phyloP scores from a whole-genome alignment of 2,329 filamentous ascomycete genomes.

The Calonectria montana region DNA sequence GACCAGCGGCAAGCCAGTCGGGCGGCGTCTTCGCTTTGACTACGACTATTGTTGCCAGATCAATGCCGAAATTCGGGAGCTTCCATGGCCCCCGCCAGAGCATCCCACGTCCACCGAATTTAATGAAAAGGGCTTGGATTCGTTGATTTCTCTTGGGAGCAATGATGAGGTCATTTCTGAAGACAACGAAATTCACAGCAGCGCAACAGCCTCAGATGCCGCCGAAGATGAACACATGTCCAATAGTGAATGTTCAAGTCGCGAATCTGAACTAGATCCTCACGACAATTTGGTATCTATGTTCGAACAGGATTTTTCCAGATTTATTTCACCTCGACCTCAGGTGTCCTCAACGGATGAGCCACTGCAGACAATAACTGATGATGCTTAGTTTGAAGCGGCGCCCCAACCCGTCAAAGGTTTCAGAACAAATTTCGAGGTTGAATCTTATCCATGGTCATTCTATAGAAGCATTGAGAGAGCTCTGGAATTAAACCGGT shows the following conservation, averaged over 20 bases:
- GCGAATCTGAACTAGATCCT: not conserved
- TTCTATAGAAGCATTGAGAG: no score
- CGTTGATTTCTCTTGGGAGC: not conserved
- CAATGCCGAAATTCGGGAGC: slow-evolving; percentile 46
- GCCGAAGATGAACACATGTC: not conserved
- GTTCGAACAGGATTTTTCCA: not conserved
- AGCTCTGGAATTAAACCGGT: not conserved
- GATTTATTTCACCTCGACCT: not conserved
- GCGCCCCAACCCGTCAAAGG: not conserved
- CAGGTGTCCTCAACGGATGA: not conserved
- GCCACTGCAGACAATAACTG: not conserved
- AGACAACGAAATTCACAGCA: not conserved
- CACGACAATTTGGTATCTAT: not conserved
- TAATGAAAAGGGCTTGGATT: not conserved
- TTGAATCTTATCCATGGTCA: no score
- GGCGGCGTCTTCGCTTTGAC: slow-evolving; percentile 46
- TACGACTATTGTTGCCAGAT: slow-evolving; percentile 49
- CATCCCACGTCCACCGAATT: not conserved
- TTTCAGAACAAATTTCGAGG: no score
- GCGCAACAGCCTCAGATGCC: not conserved
- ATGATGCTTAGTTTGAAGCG: not conserved
- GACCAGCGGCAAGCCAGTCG: slow-evolving; percentile 53
- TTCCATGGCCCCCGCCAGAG: slow-evolving; percentile 40
- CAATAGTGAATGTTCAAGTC: not conserved
- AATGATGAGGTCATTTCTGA: not conserved